phyloP scores from a whole-genome alignment of 2,329 filamentous ascomycete genomes.

The Fusarium sublunatum region DNA sequence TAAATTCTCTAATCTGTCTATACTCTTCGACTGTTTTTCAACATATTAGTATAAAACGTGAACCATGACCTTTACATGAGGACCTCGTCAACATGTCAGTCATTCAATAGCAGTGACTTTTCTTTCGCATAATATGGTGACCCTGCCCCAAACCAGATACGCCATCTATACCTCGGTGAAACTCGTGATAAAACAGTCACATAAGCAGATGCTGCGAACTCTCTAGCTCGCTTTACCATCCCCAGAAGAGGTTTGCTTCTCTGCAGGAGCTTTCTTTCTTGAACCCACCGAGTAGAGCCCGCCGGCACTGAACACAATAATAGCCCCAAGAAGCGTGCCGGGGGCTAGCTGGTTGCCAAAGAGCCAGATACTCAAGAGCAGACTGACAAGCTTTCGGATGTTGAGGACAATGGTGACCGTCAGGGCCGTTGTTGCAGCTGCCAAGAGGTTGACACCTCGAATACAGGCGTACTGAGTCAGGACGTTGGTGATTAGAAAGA shows the following conservation, averaged over 20 bases:
- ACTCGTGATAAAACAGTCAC: neutral
- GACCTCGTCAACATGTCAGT: neutral
- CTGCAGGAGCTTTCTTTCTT: constrained; percentile 37
- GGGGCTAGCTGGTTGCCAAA: constrained; percentile 86
- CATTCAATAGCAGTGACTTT: neutral
- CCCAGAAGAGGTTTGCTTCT: constrained; percentile 12
- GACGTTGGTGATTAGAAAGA: constrained; percentile 79
- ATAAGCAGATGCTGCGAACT: neutral
- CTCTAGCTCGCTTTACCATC: constrained; percentile 37
- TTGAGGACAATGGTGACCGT: constrained; percentile 98
- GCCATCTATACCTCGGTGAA: constrained; percentile 20
- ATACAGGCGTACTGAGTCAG: constrained; percentile 95
- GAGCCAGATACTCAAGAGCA: constrained; percentile 90
- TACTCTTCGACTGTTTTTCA: neutral
- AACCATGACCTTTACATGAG: neutral
- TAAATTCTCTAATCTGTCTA: constrained; percentile 4
- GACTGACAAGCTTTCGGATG: constrained; percentile 90
- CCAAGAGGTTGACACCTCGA: constrained; percentile 93
- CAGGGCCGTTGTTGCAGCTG: constrained; percentile 86
- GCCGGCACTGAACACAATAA: constrained; percentile 90
- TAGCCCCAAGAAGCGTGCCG: constrained; percentile 83
- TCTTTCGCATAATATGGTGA: neutral
- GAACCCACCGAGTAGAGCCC: constrained; percentile 87
- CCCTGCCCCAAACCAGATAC: constrained; percentile 3
- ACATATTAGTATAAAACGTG: neutral